Evolutionary conservation across 306 rosid species (phyloP).

Genomic region (Arachis hypogaea): DNA sequence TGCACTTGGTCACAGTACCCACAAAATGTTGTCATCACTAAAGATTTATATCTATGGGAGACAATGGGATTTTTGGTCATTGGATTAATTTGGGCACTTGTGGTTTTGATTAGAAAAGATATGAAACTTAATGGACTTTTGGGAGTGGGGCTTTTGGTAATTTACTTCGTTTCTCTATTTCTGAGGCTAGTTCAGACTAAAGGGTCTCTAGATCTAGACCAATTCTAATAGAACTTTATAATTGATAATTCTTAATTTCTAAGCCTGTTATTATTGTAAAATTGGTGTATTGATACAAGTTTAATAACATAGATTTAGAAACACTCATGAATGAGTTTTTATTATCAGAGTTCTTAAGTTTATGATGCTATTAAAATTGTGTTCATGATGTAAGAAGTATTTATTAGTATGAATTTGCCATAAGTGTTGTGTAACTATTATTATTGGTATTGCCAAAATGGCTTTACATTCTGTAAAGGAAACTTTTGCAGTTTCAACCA

Average conservation of each 20-base stretch:
- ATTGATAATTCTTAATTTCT: not conserved
- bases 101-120: conserved; percentile 37
- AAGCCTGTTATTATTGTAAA: no score
- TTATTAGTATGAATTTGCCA: not conserved
- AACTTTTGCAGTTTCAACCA: not conserved
- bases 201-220: not conserved
- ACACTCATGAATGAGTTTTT: no score
- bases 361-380: no score
- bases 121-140: conserved; percentile 52
- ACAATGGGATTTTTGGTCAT: conserved; percentile 40
- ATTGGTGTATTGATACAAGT: no score
- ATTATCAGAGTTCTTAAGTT: no score
- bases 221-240: not conserved
- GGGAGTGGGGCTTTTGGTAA: conserved; percentile 48
- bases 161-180: conserved; percentile 44
- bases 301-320: no score
- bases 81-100: conserved; percentile 50
- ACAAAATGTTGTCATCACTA: conserved; percentile 43
- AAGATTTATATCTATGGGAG: conserved; percentile 48
- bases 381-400: not conserved
- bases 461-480: conserved; percentile 1
- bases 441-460: not conserved
- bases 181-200: conserved; percentile 43
- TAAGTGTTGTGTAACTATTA: not conserved
- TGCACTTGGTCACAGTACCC: conserved; percentile 46